Evolutionary conservation across 495 filamentous ascomycete genomes (phyloP).

Genomic region (Penicillium argentinense): DNA sequence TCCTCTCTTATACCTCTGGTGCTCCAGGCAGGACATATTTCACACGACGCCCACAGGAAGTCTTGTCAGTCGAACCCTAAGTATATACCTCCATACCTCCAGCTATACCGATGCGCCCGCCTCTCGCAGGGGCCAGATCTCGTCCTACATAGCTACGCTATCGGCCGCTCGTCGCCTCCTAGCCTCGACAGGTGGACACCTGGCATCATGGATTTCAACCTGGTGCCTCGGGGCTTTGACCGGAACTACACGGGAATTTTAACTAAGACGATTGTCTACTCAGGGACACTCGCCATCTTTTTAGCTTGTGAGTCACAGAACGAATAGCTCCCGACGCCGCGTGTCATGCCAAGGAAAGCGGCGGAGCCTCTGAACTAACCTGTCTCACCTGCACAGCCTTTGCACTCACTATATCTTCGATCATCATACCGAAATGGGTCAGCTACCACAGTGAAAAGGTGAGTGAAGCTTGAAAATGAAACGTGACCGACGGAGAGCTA

Average conservation of each 20-base stretch:
- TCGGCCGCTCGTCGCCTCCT: conserved; percentile 1
- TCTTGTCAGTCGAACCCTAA: too few relatives aligned
- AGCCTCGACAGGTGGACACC: too few relatives aligned
- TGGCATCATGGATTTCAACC: conserved; percentile 45
- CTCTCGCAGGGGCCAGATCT: conserved; percentile 16
- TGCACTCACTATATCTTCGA: conserved; percentile 70
- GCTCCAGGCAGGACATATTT: too few relatives aligned
- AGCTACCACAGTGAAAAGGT: conserved; percentile 66
- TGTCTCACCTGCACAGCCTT: conserved; percentile 59
- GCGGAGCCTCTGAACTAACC: background rate
- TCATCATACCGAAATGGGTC: conserved; percentile 78
- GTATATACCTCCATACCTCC: background rate
- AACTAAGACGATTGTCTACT: conserved; percentile 58
- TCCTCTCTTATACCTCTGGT: too few relatives aligned
- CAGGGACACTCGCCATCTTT: conserved; percentile 55
- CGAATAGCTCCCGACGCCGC: conserved; percentile 2
- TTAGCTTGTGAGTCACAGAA: conserved; percentile 54
- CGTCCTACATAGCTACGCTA: conserved; percentile 9
- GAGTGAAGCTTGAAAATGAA: conserved; percentile 3
- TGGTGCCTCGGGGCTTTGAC: conserved; percentile 42
- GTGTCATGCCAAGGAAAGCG: conserved; percentile 1
- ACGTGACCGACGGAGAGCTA: background rate
- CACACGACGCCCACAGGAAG: too few relatives aligned
- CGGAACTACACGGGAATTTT: conserved; percentile 49
- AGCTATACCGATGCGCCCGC: conserved; percentile 3